Evolutionary conservation across 371 early-diverging fungal genomes (phyloP).

Genomic region (Vairimorpha ceranae): DNA sequence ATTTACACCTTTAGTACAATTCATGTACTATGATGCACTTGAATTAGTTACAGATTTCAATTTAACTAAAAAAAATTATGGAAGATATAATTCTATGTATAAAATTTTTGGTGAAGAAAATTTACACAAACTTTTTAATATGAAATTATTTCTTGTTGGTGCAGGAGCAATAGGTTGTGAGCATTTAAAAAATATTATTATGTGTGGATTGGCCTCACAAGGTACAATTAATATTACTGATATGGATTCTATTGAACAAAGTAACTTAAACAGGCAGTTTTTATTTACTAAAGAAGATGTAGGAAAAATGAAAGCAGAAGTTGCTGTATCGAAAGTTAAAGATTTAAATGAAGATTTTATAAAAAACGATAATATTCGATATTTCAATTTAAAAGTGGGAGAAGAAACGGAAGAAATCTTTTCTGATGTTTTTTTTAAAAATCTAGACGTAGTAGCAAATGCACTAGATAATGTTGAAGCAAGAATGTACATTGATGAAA

Average conservation of each 20-base stretch:
- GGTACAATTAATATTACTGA: conserved; percentile 86
- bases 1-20: conserved; percentile 86
- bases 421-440: conserved; percentile 81
- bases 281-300: conserved; percentile 84
- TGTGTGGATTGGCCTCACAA: conserved; percentile 86
- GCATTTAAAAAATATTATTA: conserved; percentile 97
- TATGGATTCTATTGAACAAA: conserved; percentile 96
- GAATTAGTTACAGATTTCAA: conserved; percentile 71
- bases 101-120: conserved; percentile 84
- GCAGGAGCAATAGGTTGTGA: conserved; percentile 99
- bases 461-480: conserved; percentile 98
- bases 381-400: conserved; percentile 87
- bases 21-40: conserved; percentile 89
- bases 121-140: conserved; percentile 75
- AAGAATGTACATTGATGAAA: conserved; percentile 88
- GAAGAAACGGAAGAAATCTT: conserved; percentile 87
- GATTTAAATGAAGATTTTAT: conserved; percentile 79
- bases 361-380: conserved; percentile 64
- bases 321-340: conserved; percentile 79
- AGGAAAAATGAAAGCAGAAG: conserved; percentile 81
- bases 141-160: conserved; percentile 88
- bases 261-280: conserved; percentile 93
- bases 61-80: neutral
- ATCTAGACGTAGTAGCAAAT: conserved; percentile 82
- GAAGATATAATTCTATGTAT: conserved; percentile 80